These are phyloP conservation scores for Cryptococcus sp. DNA, from an alignment of 1,284 basidiomycete genomes.

Conservation along the genomic window DNA sequence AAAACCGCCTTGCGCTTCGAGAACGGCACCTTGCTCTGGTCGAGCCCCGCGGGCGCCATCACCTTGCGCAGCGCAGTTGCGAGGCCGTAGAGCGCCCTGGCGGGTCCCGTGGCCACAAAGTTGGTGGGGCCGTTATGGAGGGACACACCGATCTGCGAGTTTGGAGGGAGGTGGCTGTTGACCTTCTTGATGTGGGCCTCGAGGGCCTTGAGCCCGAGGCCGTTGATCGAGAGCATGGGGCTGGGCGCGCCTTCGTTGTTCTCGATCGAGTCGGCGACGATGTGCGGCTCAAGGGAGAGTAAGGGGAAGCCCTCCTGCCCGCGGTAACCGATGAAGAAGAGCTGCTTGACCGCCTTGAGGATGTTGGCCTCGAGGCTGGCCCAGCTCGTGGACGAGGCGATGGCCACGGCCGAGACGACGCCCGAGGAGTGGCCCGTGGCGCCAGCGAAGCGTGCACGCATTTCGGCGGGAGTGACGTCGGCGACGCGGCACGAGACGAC, in stretches of 20 bases:
- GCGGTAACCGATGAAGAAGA: constrained; percentile 90
- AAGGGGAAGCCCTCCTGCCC: constrained; percentile 95
- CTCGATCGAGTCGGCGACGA: constrained; percentile 82
- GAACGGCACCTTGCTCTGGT: constrained; percentile 91
- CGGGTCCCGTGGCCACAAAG: constrained; percentile 89
- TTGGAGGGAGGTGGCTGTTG: constrained; percentile 76
- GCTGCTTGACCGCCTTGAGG: constrained; percentile 79
- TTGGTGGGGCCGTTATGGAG: constrained; percentile 88
- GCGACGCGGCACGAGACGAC: constrained; percentile 72
- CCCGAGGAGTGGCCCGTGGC: constrained; percentile 97
- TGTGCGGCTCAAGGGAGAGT: constrained; percentile 79
- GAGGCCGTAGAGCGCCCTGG: constrained; percentile 88
- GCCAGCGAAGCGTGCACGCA: constrained; percentile 72
- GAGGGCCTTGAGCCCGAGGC: constrained; percentile 72
- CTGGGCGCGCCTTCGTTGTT: constrained; percentile 90
- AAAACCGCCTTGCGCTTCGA: constrained; percentile 94
- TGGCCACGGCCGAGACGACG: constrained; percentile 83
- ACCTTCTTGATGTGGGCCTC: constrained; percentile 81
- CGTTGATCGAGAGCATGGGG: constrained; percentile 89
- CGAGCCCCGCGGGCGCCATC: constrained; percentile 77
- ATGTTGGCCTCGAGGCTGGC: constrained; percentile 72
- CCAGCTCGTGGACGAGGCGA: constrained; percentile 74
- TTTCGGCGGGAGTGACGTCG: constrained; percentile 72
- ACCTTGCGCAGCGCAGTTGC: constrained; percentile 86
- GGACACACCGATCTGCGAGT: constrained; percentile 78